phyloP scores from a whole-genome alignment of 2,329 filamentous ascomycete genomes.

The Didymella sp. region DNA sequence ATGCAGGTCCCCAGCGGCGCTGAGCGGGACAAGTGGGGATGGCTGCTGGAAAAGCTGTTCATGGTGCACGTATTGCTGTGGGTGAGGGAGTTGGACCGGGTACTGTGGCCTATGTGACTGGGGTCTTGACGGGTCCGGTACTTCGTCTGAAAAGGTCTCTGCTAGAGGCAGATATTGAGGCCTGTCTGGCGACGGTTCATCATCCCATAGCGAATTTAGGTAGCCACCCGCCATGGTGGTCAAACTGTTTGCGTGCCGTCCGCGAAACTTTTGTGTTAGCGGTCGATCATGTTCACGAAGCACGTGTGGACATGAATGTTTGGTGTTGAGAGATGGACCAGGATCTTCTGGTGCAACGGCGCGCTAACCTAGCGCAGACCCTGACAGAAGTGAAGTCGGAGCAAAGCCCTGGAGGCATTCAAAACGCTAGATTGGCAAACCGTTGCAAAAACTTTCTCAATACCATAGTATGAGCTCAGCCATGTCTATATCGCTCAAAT shows the following conservation, averaged over 20 bases:
- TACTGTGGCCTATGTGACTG: constrained; percentile 15
- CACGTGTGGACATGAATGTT: constrained; percentile 6
- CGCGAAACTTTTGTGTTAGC: constrained; percentile 23
- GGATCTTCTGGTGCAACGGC: constrained; percentile 6
- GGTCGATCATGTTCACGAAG: constrained; percentile 25
- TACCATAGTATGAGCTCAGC: too few relatives aligned
- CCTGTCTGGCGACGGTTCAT: constrained; percentile 21
- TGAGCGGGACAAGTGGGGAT: constrained; percentile 30
- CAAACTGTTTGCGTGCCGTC: constrained; percentile 13
- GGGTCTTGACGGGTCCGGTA: constrained; percentile 21
- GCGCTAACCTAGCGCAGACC: constrained; percentile 13
- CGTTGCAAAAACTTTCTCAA: too few relatives aligned
- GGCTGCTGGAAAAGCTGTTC: constrained; percentile 32
- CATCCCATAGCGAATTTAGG: constrained; percentile 32
- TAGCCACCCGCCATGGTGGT: constrained; percentile 34
- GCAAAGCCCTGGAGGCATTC: too few relatives aligned
- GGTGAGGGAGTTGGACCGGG: constrained; percentile 23
- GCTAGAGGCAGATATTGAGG: constrained; percentile 32
- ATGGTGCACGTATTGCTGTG: constrained; percentile 25
- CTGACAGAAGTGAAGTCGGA: constrained; percentile 5
- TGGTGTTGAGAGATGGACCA: constrained; percentile 17
- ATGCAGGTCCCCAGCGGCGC: constrained; percentile 33
- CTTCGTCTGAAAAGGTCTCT: constrained; percentile 29
- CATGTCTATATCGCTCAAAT: too few relatives aligned
- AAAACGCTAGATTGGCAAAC: too few relatives aligned